Percentiles rank a stretch among this genome's conserved stretches.
Conservation (phyloP, 73 alveolate genomes). For the Uronychia binucleata region DNA sequence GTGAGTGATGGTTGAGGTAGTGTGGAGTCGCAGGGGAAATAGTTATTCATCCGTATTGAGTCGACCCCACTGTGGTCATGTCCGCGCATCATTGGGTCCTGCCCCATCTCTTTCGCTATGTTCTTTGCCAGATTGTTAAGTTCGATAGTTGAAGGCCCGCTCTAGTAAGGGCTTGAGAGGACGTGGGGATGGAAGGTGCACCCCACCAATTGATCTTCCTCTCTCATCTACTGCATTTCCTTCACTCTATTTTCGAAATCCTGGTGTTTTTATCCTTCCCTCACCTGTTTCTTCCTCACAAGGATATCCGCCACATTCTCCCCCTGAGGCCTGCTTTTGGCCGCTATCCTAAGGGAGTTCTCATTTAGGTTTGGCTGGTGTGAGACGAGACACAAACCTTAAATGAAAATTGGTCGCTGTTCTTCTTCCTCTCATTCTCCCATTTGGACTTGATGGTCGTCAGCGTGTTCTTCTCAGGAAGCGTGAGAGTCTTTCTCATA, state of each 20-base stretch:
- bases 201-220: constrained; percentile 47
- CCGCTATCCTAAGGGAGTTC: constrained; percentile 56
- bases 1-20: no score
- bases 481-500: constrained; percentile 2
- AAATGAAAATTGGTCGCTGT: background rate
- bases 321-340: constrained; percentile 33
- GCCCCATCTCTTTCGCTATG: background rate
- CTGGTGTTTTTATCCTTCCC: background rate
- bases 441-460: constrained; percentile 12
- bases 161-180: constrained; percentile 1
- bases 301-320: constrained; percentile 46
- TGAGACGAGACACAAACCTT: background rate
- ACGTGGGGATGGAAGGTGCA: constrained; percentile 67
- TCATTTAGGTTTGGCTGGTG: constrained; percentile 46
- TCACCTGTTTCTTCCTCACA: constrained; percentile 15
- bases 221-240: constrained; percentile 29
- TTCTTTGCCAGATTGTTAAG: background rate
- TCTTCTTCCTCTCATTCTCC: background rate
- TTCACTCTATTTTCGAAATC: constrained; percentile 35
- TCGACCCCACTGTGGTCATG: no score
- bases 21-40: no score
- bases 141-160: background rate
- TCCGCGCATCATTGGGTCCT: no score
- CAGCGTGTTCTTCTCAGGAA: constrained; percentile 24
- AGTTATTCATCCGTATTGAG: no score